Evolutionary conservation across 768 basidiomycete species (phyloP).

Genomic region (Kwoniella mangroviensis): DNA sequence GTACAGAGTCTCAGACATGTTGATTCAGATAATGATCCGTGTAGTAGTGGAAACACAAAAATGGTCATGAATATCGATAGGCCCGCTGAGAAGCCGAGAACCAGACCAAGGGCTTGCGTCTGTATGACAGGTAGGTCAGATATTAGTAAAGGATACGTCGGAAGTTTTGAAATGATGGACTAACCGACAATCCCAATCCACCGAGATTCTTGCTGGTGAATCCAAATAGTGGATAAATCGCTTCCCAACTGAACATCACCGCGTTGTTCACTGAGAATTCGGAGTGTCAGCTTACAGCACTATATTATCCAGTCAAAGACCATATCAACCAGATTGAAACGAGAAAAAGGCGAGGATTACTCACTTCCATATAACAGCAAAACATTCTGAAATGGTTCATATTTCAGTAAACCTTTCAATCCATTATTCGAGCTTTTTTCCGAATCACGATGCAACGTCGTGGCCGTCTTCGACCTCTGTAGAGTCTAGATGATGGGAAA

Average conservation of each 20-base stretch:
- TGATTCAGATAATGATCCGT: slow-evolving; percentile 31
- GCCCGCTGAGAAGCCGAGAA: slow-evolving; percentile 38
- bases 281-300: not conserved
- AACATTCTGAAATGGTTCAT: slow-evolving; percentile 40
- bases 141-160: too few species aligned
- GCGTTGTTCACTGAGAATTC: slow-evolving; percentile 32
- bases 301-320: not conserved
- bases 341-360: slow-evolving; percentile 7
- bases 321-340: not conserved
- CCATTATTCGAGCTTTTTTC: slow-evolving; percentile 26
- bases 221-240: slow-evolving; percentile 44
- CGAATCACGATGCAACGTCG: slow-evolving; percentile 1
- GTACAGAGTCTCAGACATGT: slow-evolving; percentile 32
- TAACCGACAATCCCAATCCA: slow-evolving; percentile 40
- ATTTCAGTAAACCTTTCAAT: slow-evolving; percentile 23
- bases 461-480: slow-evolving; percentile 16
- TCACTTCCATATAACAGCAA: slow-evolving; percentile 40
- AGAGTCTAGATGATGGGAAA: slow-evolving; percentile 26
- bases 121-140: not conserved
- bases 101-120: slow-evolving; percentile 39
- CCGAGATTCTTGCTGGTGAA: slow-evolving; percentile 44
- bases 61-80: slow-evolving; percentile 46
- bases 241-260: slow-evolving; percentile 42
- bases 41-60: slow-evolving; percentile 38
- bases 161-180: not conserved